Evolutionary conservation across 1,284 basidiomycete species (phyloP).

Genomic region (Cryptococcus deneoformans): DNA sequence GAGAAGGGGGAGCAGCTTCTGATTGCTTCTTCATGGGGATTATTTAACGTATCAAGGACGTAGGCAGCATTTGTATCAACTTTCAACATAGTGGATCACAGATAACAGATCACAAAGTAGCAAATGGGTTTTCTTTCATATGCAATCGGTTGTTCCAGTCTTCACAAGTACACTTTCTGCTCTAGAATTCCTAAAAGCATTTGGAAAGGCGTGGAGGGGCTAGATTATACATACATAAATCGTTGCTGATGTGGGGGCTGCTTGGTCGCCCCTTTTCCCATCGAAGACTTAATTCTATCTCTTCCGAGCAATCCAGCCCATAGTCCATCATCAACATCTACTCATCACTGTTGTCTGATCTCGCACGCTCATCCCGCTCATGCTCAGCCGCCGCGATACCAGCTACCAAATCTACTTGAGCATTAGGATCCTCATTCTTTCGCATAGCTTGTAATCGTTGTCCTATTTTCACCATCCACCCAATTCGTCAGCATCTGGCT

Average conservation of each 20-base stretch:
- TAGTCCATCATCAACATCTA: no score
- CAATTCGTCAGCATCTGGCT: not conserved
- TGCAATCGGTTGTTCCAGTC: not conserved
- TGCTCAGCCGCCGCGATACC: conserved; percentile 45
- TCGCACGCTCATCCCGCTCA: conserved; percentile 30
- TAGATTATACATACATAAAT: not conserved
- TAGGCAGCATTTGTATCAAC: conserved; percentile 4
- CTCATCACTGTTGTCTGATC: conserved; percentile 25
- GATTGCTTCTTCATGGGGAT: no score
- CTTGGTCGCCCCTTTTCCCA: not conserved
- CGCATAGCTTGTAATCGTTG: conserved; percentile 46
- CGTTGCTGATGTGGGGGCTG: not conserved
- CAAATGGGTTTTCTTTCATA: not conserved
- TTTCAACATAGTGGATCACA: conserved; percentile 3
- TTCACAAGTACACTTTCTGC: no score
- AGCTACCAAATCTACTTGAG: conserved; percentile 44
- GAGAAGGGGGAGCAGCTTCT: not conserved
- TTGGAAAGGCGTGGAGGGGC: not conserved
- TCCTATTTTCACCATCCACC: conserved; percentile 18
- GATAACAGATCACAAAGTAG: not conserved
- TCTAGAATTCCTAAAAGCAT: no score
- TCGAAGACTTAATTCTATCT: not conserved
- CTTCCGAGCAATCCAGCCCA: no score
- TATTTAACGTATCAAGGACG: not conserved
- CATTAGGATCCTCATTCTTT: conserved; percentile 30